Conservation (phyloP, 202 grass and related monocot genomes). For the Eragrostis tef region DNA sequence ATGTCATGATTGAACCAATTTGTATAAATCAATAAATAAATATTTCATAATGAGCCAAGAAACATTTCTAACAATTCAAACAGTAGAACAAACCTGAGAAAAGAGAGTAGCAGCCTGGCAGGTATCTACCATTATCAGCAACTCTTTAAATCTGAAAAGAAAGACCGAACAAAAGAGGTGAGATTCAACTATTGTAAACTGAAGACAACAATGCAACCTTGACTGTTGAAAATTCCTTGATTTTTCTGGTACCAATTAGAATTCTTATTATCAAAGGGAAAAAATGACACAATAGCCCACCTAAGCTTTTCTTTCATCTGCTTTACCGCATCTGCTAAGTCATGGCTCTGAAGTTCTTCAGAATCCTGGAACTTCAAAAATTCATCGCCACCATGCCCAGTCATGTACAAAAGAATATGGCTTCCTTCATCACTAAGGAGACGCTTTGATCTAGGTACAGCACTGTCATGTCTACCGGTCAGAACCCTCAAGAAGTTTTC, state of each 20-base stretch:
- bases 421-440: conserved; percentile 98
- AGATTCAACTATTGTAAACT: conserved; percentile 30
- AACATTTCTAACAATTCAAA: conserved; percentile 11
- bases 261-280: background rate
- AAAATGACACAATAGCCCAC: conserved; percentile 47
- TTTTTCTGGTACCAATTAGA: background rate
- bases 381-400: conserved; percentile 95
- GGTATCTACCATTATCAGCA: conserved; percentile 98
- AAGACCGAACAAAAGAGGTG: conserved; percentile 28
- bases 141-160: conserved; percentile 85
- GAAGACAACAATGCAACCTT: conserved; percentile 30
- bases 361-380: conserved; percentile 99
- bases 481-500: conserved; percentile 92
- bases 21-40: conserved; percentile 16
- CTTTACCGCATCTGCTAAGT: conserved; percentile 96
- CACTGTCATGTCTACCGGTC: conserved; percentile 78
- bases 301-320: conserved; percentile 98
- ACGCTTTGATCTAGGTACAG: conserved; percentile 90
- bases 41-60: background rate
- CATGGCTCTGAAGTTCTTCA: conserved; percentile 97
- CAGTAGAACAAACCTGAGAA: conserved; percentile 68
- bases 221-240: conserved; percentile 1
- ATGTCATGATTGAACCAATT: conserved; percentile 5
- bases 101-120: conserved; percentile 98
- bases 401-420: conserved; percentile 99